Conservation (phyloP, 495 filamentous ascomycete genomes). For the Penicillium parvum region DNA sequence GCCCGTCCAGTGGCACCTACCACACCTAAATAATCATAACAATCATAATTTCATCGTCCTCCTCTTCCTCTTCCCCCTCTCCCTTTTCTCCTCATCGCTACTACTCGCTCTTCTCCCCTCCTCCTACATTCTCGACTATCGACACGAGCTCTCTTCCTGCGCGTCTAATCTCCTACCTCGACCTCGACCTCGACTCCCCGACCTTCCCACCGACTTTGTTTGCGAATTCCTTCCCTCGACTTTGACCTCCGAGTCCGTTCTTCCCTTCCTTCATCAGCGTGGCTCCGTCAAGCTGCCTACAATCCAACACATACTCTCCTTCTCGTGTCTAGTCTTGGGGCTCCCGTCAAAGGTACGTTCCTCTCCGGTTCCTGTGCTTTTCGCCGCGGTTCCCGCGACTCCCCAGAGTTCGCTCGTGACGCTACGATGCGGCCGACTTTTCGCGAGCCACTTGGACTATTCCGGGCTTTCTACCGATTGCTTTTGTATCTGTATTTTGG, state of each 20-base stretch:
- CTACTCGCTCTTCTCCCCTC: no score
- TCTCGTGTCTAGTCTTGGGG: background rate
- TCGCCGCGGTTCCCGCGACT: slow-evolving; percentile 1
- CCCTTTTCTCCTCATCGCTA: slow-evolving; percentile 6
- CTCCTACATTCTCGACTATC: slow-evolving; percentile 8
- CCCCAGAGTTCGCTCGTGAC: background rate
- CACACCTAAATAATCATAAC: slow-evolving; percentile 26
- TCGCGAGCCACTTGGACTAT: no score
- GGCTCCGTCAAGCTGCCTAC: no score
- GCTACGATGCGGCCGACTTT: slow-evolving; percentile 1
- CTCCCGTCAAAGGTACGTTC: slow-evolving; percentile 1
- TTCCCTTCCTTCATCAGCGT: background rate
- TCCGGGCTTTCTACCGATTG: no score
- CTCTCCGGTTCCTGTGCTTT: background rate
- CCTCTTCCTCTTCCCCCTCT: slow-evolving; percentile 11
- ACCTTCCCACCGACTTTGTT: background rate
- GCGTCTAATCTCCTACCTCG: background rate
- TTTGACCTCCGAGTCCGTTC: background rate
- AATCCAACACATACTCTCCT: background rate
- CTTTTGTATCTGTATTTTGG: no score
- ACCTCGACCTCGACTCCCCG: background rate
- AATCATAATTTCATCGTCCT: slow-evolving; percentile 7
- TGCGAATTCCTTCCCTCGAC: background rate
- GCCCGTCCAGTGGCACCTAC: slow-evolving; percentile 25
- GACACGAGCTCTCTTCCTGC: background rate